Percentiles rank a stretch among this genome's conserved stretches.
Evolutionary conservation across 2,329 filamentous ascomycete species (phyloP).

Genomic region (Thielaviopsis punctulata): DNA sequence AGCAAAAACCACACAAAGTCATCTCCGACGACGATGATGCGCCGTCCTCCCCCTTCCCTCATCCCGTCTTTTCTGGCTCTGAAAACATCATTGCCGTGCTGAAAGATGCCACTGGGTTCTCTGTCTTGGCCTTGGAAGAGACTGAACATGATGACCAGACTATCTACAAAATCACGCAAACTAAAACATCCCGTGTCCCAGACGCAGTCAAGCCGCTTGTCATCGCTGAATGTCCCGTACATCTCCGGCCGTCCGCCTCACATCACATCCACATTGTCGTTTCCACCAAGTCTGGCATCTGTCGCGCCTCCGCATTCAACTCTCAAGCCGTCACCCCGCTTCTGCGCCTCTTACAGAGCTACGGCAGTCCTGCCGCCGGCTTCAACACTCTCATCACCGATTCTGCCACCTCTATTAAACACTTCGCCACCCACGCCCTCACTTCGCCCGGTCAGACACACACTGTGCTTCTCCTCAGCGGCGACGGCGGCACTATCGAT

Average conservation of each 20-base stretch:
- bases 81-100: not conserved
- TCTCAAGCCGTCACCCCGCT: conserved; percentile 4
- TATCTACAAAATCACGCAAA: conserved; percentile 5
- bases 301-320: conserved; percentile 25
- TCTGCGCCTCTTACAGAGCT: conserved; percentile 2
- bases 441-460: conserved; percentile 18
- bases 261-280: conserved; percentile 42
- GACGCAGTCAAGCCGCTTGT: conserved; percentile 15
- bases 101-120: not conserved
- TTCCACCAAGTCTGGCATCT: conserved; percentile 48
- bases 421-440: conserved; percentile 35
- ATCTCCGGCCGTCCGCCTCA: conserved; percentile 12
- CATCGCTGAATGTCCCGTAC: not conserved
- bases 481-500: conserved; percentile 76
- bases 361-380: conserved; percentile 11
- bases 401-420: conserved; percentile 42
- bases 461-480: conserved; percentile 63
- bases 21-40: not conserved
- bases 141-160: conserved; percentile 11
- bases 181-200: conserved; percentile 16
- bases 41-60: not conserved
- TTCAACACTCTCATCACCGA: conserved; percentile 46
- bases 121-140: not conserved
- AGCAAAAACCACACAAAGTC: not conserved
- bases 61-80: not conserved